These are phyloP conservation scores for Combretum micranthum DNA, from an alignment of 345 rosid species.

Conservation along the genomic window DNA sequence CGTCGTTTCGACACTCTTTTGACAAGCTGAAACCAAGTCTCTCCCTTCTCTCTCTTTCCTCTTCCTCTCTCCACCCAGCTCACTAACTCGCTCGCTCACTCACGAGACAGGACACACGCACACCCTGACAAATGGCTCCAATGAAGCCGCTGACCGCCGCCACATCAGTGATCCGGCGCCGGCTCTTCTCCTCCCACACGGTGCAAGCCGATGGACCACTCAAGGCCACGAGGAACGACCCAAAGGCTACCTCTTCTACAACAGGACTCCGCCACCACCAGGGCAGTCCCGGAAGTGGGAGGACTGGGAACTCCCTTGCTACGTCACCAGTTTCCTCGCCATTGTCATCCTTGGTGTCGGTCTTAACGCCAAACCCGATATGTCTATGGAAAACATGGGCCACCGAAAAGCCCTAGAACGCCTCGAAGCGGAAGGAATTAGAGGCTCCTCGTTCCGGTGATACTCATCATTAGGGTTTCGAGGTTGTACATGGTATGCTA, in stretches of 20 bases:
- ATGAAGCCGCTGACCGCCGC: constrained; percentile 28
- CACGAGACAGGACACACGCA: no score
- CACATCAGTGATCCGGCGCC: constrained; percentile 53
- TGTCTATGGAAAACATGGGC: constrained; percentile 99
- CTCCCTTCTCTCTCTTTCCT: constrained; percentile 2
- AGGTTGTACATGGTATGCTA: no score
- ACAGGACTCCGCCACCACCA: constrained; percentile 62
- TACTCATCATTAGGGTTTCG: constrained; percentile 3
- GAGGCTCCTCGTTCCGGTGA: constrained; percentile 3
- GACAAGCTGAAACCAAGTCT: not conserved
- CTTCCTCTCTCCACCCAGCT: not conserved
- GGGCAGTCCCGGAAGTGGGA: constrained; percentile 95
- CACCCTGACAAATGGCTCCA: constrained; percentile 1
- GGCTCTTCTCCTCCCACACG: constrained; percentile 54
- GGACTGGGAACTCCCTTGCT: constrained; percentile 99
- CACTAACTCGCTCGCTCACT: not conserved
- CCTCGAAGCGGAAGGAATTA: constrained; percentile 56
- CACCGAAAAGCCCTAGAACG: constrained; percentile 94
- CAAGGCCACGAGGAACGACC: constrained; percentile 94
- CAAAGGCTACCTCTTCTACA: constrained; percentile 84
- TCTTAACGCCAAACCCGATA: constrained; percentile 97
- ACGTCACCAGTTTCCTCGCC: constrained; percentile 91
- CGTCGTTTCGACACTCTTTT: no score
- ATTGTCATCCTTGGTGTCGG: constrained; percentile 96
- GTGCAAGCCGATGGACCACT: constrained; percentile 68